Conservation (phyloP, 2,329 filamentous ascomycete species). For the Pleurostoma richardsiae region DNA sequence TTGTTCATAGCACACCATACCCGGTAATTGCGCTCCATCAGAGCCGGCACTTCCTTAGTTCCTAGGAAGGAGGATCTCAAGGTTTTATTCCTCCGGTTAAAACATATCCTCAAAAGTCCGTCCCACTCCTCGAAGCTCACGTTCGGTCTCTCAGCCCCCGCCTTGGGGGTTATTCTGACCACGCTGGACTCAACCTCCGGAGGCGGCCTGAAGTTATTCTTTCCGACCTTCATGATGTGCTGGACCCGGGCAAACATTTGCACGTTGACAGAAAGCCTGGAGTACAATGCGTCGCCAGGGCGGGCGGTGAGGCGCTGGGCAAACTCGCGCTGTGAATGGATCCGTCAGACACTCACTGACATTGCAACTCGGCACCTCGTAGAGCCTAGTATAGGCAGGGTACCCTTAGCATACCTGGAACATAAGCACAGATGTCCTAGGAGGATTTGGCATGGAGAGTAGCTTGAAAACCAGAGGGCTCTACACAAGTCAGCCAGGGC, state of each 20-base stretch:
- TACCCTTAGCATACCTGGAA: slow-evolving; percentile 55
- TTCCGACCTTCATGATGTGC: slow-evolving; percentile 88
- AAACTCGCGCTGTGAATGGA: slow-evolving; percentile 88
- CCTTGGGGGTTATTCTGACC: slow-evolving; percentile 83
- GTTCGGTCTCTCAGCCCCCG: slow-evolving; percentile 68
- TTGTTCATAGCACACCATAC: slow-evolving; percentile 87
- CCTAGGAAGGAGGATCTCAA: slow-evolving; percentile 77
- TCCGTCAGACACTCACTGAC: no score
- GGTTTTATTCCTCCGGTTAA: slow-evolving; percentile 85
- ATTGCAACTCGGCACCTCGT: no score
- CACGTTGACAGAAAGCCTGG: slow-evolving; percentile 83
- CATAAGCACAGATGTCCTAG: slow-evolving; percentile 85
- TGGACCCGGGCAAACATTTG: slow-evolving; percentile 73
- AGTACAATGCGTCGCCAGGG: slow-evolving; percentile 85
- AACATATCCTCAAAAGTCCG: slow-evolving; percentile 76
- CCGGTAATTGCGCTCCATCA: slow-evolving; percentile 84
- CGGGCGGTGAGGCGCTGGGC: slow-evolving; percentile 84
- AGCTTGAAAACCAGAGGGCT: slow-evolving; percentile 79
- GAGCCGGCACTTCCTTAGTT: slow-evolving; percentile 71
- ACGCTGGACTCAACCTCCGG: slow-evolving; percentile 90
- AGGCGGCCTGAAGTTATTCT: slow-evolving; percentile 94
- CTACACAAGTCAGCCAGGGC: neutral
- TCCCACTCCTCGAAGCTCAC: slow-evolving; percentile 97
- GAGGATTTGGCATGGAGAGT: slow-evolving; percentile 74
- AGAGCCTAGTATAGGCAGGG: no score